Evolutionary conservation across 202 grass and related monocot species (phyloP).

Genomic region (Eragrostis tef): DNA sequence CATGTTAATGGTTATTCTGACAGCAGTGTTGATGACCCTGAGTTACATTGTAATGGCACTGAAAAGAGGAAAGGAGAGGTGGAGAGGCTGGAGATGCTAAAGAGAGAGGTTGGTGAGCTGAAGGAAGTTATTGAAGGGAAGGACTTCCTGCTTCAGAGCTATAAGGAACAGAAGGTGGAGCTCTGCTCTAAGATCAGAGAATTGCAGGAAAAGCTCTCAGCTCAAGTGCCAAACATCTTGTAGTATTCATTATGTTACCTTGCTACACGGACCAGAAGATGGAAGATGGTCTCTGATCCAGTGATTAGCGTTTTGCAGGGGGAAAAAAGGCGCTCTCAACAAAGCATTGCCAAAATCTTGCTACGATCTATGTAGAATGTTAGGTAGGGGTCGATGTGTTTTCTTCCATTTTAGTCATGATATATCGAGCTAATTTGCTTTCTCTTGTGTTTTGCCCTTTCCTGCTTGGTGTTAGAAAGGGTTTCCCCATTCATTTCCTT

Average conservation of each 20-base stretch:
- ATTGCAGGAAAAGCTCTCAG: constrained; percentile 67
- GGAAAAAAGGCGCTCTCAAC: constrained; percentile 42
- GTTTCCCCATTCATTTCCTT: neutral
- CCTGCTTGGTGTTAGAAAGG: constrained; percentile 29
- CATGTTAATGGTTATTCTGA: constrained; percentile 60
- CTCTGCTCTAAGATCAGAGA: constrained; percentile 71
- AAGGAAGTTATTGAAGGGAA: constrained; percentile 87
- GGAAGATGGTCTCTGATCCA: constrained; percentile 33
- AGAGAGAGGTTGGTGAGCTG: constrained; percentile 67
- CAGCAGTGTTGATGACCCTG: constrained; percentile 53
- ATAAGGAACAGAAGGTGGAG: constrained; percentile 90
- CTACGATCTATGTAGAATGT: constrained; percentile 44
- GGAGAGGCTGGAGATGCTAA: constrained; percentile 65
- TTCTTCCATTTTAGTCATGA: neutral
- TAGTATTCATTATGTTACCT: constrained; percentile 39
- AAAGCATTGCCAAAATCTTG: constrained; percentile 56
- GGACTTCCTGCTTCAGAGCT: constrained; percentile 80
- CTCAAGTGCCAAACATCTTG: constrained; percentile 79
- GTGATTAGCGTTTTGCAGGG: constrained; percentile 41
- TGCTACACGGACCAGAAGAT: constrained; percentile 51
- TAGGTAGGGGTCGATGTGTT: constrained; percentile 21
- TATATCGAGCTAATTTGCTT: constrained; percentile 6
- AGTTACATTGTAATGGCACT: constrained; percentile 47
- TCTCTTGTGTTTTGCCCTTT: constrained; percentile 17
- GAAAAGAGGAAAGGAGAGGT: constrained; percentile 59